These are phyloP conservation scores for Penicillium hordei DNA, from an alignment of 2,329 filamentous ascomycete genomes.

Conservation along the genomic window DNA sequence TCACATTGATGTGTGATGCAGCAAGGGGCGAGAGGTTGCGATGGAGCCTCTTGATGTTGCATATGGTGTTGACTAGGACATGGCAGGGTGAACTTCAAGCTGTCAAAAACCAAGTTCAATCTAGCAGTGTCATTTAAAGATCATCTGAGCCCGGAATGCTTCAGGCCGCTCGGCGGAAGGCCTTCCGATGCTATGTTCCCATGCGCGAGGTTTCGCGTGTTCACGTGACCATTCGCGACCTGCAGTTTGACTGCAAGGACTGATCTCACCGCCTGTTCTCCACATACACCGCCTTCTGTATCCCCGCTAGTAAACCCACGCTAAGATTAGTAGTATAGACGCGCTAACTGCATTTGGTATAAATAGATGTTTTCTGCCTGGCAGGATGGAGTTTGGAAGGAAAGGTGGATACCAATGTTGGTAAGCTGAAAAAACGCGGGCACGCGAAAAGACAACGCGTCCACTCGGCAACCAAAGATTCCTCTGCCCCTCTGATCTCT, in stretches of 20 bases:
- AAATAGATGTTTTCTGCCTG: slow-evolving; percentile 2
- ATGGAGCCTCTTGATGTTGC: background rate
- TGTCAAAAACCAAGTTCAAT: background rate
- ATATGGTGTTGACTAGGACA: background rate
- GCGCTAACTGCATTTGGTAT: background rate
- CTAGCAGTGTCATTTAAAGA: background rate
- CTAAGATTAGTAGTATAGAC: background rate
- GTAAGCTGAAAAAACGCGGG: slow-evolving; percentile 21
- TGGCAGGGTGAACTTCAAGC: background rate
- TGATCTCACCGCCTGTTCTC: slow-evolving; percentile 10
- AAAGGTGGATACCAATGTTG: slow-evolving; percentile 4
- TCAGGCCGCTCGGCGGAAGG: slow-evolving; percentile 8
- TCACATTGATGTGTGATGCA: slow-evolving; percentile 1
- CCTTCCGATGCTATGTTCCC: slow-evolving; percentile 7
- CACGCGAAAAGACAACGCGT: slow-evolving; percentile 17
- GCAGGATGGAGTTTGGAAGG: background rate
- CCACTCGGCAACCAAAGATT: slow-evolving; percentile 13
- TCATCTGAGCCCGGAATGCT: slow-evolving; percentile 24
- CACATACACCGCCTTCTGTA: slow-evolving; percentile 20
- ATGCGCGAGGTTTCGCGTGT: slow-evolving; percentile 12
- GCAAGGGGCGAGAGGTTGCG: slow-evolving; percentile 4
- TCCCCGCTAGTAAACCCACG: slow-evolving; percentile 2
- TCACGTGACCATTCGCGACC: slow-evolving; percentile 25
- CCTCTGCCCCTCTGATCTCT: slow-evolving; percentile 28
- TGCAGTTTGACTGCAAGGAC: slow-evolving; percentile 9